Conservation (phyloP, 108 stramenopile genomes). For the Skeletonema costatum region DNA sequence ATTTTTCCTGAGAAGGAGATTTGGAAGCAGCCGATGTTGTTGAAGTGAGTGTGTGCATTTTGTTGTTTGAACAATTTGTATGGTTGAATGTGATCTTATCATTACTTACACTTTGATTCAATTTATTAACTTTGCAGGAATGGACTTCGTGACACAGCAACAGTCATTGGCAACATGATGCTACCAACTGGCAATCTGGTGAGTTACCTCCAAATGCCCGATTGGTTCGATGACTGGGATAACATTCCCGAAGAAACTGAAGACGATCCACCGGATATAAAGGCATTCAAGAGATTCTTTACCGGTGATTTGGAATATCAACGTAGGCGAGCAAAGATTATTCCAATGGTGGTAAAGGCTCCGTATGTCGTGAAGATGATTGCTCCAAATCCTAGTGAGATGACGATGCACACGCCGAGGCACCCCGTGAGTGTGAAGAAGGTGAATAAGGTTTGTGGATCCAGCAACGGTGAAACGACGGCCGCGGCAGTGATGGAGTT, state of each 20-base stretch:
- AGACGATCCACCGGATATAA: conserved; percentile 48
- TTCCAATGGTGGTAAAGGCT: conserved; percentile 56
- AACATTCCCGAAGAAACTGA: conserved; percentile 45
- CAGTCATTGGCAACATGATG: conserved; percentile 55
- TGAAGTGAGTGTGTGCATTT: conserved; percentile 22
- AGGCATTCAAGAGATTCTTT: conserved; percentile 63
- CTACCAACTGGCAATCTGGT: conserved; percentile 59
- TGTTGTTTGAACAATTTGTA: not conserved
- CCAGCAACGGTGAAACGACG: conserved; percentile 7
- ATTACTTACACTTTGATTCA: not conserved
- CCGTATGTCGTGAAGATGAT: conserved; percentile 52
- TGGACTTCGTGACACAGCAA: conserved; percentile 58
- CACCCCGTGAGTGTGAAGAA: conserved; percentile 41
- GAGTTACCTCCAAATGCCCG: conserved; percentile 56
- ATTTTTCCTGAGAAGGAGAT: conserved; percentile 48
- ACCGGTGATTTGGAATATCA: conserved; percentile 48
- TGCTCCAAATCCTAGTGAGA: conserved; percentile 46
- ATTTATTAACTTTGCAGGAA: conserved; percentile 17
- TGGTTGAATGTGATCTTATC: not conserved
- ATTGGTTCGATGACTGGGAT: conserved; percentile 57
- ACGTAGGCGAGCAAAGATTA: conserved; percentile 32
- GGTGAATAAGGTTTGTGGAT: conserved; percentile 26
- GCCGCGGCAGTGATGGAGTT: conserved; percentile 38
- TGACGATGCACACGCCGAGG: conserved; percentile 18
- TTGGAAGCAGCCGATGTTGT: conserved; percentile 51